Evolutionary conservation across 2,329 filamentous ascomycete species (phyloP).

Genomic region (Rachicladosporium sp.): DNA sequence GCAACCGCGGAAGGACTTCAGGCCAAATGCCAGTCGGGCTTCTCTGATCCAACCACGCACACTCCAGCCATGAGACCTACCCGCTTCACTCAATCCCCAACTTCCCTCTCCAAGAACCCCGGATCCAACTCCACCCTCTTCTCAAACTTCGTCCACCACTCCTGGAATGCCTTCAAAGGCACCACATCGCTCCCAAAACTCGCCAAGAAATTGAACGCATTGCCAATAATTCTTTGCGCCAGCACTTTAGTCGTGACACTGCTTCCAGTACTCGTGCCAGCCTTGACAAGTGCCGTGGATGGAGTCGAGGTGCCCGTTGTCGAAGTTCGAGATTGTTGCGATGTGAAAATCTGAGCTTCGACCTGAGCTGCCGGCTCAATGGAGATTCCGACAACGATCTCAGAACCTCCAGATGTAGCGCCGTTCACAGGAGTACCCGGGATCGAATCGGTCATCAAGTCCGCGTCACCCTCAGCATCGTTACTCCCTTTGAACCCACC

Average conservation of each 20-base stretch:
- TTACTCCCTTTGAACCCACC: slow-evolving; percentile 28
- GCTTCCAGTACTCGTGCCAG: slow-evolving; percentile 8
- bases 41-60: too few relatives aligned
- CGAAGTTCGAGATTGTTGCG: slow-evolving; percentile 34
- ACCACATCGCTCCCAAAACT: slow-evolving; percentile 84
- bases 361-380: slow-evolving; percentile 68
- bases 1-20: too few relatives aligned
- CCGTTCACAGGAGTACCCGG: slow-evolving; percentile 10
- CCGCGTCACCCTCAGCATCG: slow-evolving; percentile 38
- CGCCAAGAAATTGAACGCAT: slow-evolving; percentile 92
- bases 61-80: too few relatives aligned
- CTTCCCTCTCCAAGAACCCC: slow-evolving; percentile 68
- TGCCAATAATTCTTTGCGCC: slow-evolving; percentile 87
- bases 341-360: slow-evolving; percentile 51
- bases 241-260: slow-evolving; percentile 59
- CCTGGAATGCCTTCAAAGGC: slow-evolving; percentile 86
- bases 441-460: slow-evolving; percentile 26
- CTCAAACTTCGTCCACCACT: slow-evolving; percentile 98
- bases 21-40: too few relatives aligned
- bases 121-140: slow-evolving; percentile 73
- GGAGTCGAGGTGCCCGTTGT: slow-evolving; percentile 16
- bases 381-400: slow-evolving; percentile 68
- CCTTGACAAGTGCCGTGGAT: slow-evolving; percentile 25
- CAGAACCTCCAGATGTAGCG: slow-evolving; percentile 18
- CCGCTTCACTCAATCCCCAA: slow-evolving; percentile 15